Conservation (phyloP, 192 early-diverging fungal genomes). For the Coemansia sp. region DNA sequence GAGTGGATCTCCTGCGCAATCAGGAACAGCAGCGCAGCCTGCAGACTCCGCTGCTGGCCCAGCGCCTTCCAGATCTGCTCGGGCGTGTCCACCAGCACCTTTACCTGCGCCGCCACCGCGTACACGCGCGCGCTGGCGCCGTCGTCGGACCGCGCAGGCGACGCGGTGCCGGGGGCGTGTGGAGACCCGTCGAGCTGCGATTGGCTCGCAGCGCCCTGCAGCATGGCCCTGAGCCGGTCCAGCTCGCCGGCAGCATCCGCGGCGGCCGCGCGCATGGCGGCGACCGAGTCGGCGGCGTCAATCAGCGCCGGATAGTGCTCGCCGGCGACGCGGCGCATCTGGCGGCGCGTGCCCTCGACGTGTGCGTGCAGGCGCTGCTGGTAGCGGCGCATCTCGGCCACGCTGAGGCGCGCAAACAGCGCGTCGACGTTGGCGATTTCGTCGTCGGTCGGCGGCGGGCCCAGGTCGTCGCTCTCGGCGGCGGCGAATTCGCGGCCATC, state of each 20-base stretch:
- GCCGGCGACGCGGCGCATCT: conserved; percentile 30
- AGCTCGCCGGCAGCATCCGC: conserved; percentile 18
- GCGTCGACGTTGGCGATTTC: conserved; percentile 10
- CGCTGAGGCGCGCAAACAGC: conserved; percentile 28
- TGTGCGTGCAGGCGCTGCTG: conserved; percentile 24
- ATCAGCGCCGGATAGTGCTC: conserved; percentile 44
- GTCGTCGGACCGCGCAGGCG: not conserved
- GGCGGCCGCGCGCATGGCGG: conserved; percentile 31
- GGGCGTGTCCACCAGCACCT: conserved; percentile 41
- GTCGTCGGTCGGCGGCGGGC: not conserved
- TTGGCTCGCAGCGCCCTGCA: too few species aligned
- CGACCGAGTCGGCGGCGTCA: conserved; percentile 37
- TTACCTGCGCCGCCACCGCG: conserved; percentile 42
- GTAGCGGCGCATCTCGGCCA: conserved; percentile 34
- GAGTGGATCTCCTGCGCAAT: conserved; percentile 32
- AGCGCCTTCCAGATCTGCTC: conserved; percentile 47
- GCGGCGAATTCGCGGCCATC: not conserved
- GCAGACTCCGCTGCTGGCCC: conserved; percentile 22
- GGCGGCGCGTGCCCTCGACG: conserved; percentile 18
- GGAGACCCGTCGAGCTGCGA: not conserved
- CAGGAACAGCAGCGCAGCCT: conserved; percentile 38
- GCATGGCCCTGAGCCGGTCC: conserved; percentile 7
- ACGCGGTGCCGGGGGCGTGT: too few species aligned
- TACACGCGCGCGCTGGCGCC: conserved; percentile 11
- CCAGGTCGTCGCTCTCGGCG: not conserved